Evolutionary conservation across 805 yeast species (phyloP), one percentile per base, ranked within the genome.

Genomic region (Ogataea ganodermae): DNA sequence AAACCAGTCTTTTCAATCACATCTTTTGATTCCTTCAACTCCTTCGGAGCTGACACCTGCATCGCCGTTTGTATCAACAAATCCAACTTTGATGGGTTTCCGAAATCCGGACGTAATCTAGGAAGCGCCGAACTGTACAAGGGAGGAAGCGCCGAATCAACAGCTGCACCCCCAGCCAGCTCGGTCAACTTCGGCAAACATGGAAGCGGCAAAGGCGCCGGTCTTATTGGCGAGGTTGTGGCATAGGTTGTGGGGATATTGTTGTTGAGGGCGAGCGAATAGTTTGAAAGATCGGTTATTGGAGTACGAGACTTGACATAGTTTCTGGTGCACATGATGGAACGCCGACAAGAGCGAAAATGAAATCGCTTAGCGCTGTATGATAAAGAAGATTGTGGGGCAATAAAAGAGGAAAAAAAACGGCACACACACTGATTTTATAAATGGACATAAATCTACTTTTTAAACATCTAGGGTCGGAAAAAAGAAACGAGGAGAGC

Each of bases 201-300:
- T 45, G 52, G 44, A 27, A 55, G 36, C 46, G 45, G 44, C 36
- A 41, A 22, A 7, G 44, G 28, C n/a, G 46, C 31, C 17, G 50
- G 42, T 20, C 45, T 33, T 18, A 57, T 46, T 42, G 59, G 53
- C 28, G 59, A 26, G 2, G 55, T 51, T 1, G 56, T 49, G 10
- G 57, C 50, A 37, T 51, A 57, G 24, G 52, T 42, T 12, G 58
- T 62, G 24, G 68, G 68, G 24, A 64, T 64, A 47, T 64, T 62
- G 42, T 35, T 52, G 46, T 61, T 62, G 40, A 53, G 56, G 10
- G 58, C 45, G 14, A 66, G 50, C 4, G 69, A 65, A 49, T 66
- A 66, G 43, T 55, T 60, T 9, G 63, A 59, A 23, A 66, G 56
- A 38, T 66, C 70, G 18, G 67, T 60, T 30, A 59, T 52, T 12